Evolutionary conservation across 768 basidiomycete genomes (phyloP).

Genomic region (Cystofilobasidium capitatum): DNA sequence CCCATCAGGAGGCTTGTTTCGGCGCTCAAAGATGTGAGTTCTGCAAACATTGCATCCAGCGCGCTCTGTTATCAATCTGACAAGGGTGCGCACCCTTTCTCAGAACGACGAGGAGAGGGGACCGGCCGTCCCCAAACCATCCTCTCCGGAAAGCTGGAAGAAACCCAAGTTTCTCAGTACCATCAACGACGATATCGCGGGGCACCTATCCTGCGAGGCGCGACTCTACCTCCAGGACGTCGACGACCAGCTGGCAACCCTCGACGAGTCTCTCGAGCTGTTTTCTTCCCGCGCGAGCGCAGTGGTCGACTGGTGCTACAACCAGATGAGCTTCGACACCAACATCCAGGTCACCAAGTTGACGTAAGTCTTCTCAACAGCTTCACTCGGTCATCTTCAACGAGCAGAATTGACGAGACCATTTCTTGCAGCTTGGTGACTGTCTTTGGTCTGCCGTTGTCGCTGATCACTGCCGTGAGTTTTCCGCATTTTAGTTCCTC

Average conservation of each 20-base stretch:
- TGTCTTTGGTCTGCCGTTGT: too few relatives aligned
- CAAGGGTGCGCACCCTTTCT: constrained; percentile 31
- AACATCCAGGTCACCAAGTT: constrained; percentile 9
- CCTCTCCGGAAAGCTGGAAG: not conserved
- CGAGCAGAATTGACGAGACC: too few relatives aligned
- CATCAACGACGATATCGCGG: constrained; percentile 55
- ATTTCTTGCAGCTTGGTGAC: too few relatives aligned
- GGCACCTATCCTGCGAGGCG: constrained; percentile 57
- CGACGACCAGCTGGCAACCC: constrained; percentile 65
- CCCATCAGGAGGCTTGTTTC: constrained; percentile 62
- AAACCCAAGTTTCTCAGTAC: constrained; percentile 21
- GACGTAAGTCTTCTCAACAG: constrained; percentile 5
- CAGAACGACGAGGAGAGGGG: constrained; percentile 61
- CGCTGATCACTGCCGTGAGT: too few relatives aligned
- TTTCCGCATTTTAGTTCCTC: too few relatives aligned
- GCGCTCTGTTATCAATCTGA: not conserved
- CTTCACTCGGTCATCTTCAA: too few relatives aligned
- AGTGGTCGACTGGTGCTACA: constrained; percentile 1
- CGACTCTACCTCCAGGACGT: constrained; percentile 51
- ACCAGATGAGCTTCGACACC: not conserved
- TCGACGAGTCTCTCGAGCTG: constrained; percentile 60
- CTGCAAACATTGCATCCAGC: too few relatives aligned
- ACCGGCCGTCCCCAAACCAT: constrained; percentile 48
- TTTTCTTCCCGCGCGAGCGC: constrained; percentile 51
- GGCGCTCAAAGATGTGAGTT: constrained; percentile 42